A percentile compares a stretch with the other conserved stretches of the same genome.
Evolutionary conservation across 1,284 basidiomycete genomes (phyloP).

Genomic region (Cronartium quercuum): DNA sequence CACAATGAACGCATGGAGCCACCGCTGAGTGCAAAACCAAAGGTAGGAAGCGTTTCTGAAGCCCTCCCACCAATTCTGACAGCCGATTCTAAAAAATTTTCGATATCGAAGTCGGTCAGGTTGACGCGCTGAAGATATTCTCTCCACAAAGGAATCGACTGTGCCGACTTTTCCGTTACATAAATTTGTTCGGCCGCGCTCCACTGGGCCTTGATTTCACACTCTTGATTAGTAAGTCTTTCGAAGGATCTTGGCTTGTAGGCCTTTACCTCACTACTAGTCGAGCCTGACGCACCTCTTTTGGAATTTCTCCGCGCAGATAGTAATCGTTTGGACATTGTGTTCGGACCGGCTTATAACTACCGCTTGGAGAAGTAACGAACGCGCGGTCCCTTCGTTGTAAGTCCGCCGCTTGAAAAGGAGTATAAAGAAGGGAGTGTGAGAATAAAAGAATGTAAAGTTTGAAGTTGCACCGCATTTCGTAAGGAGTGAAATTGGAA

Average conservation of each 20-base stretch:
- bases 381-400: slow-evolving; percentile 13
- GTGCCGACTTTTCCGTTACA: slow-evolving; percentile 4
- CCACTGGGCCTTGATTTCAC: not conserved
- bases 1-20: slow-evolving; percentile 16
- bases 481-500: too few species aligned
- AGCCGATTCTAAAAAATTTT: slow-evolving; percentile 11
- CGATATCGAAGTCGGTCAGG: slow-evolving; percentile 16
- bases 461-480: not conserved
- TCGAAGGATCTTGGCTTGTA: not conserved
- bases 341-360: slow-evolving; percentile 9
- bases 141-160: slow-evolving; percentile 17
- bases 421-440: not conserved
- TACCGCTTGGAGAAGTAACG: slow-evolving; percentile 15
- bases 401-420: not conserved
- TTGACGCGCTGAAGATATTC: slow-evolving; percentile 13
- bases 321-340: slow-evolving; percentile 16
- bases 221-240: not conserved
- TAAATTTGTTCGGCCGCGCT: slow-evolving; percentile 3
- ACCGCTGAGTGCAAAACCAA: slow-evolving; percentile 25
- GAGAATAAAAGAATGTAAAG: not conserved
- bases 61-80: not conserved
- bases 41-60: slow-evolving; percentile 17
- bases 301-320: not conserved
- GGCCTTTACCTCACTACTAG: not conserved
- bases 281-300: not conserved